Evolutionary conservation across 441 rosid genomes (phyloP), one percentile per base, ranked within the genome.

Genomic region (Theobroma grandiflorum): DNA sequence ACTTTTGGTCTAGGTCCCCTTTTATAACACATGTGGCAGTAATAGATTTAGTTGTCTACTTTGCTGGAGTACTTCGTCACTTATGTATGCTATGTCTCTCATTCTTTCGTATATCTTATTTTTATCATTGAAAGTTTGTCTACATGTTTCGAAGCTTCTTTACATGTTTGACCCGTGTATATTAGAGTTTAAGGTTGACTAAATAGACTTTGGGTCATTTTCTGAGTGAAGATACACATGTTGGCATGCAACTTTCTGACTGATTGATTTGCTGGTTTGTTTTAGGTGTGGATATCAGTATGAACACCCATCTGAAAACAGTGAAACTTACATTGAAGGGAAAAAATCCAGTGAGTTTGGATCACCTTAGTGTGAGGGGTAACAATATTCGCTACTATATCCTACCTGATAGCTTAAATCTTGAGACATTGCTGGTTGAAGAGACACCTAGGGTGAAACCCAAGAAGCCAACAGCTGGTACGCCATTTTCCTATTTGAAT

Each of bases 361-460:
- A 97, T 90, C 99, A 95, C 83, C 89, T 97, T 66, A 97, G 99
- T 82, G 97, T 95, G 78, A 89, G 99, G 89, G 99, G 99, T 47
- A 97, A 95, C 90, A 97, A 97, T 82, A 94, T 97, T 61, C 97
- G 98, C 63, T 95, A 95, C 61, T 95, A 95, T 85, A 95, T 97
- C 75, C 99, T 94, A 64, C 99, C 99, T 40, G 99, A 97, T 91
- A 93, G 94, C 88, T 89, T 97, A 88, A 97, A 97, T 85, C 97
- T 97, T 16, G 99, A 97, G 90, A 97, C 99, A 10, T 87, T 97
- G 80, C 89, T 95, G 74, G 95, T 95, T 20, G 98, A 97, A 86
- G 98, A 97, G 88, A 90, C 98, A 4, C 98, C 98, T 57, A 88
- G 90, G 89, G 88, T 97, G 86, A 95, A 97, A 78, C 98, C 98